Conservation (phyloP, 139 green algal genomes). For the Chlamydomonas urium region DNA sequence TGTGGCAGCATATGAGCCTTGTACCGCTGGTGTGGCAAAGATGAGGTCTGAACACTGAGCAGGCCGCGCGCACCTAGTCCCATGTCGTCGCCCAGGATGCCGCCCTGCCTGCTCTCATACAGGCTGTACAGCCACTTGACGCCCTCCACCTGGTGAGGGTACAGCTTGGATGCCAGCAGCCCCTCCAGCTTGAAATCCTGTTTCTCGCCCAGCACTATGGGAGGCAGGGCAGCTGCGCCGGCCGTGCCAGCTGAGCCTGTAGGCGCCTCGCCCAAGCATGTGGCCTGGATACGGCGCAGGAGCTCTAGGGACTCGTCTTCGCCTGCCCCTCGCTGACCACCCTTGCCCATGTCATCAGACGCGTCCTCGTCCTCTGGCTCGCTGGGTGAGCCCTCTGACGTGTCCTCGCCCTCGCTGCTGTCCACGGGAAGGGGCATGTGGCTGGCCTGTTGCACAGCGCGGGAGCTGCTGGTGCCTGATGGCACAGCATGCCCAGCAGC, state of each 20-base stretch:
- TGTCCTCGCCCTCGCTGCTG: neutral
- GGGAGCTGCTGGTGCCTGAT: too few species aligned
- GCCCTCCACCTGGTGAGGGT: constrained; percentile 49
- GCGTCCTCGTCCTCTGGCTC: too few species aligned
- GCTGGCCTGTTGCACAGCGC: too few species aligned
- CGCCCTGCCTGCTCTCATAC: constrained; percentile 46
- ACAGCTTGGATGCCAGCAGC: constrained; percentile 7
- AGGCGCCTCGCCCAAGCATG: too few species aligned
- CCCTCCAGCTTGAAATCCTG: neutral
- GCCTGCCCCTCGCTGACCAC: too few species aligned
- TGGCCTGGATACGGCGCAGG: too few species aligned
- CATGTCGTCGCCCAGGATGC: constrained; percentile 83
- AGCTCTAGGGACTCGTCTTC: too few species aligned
- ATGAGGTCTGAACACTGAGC: neutral
- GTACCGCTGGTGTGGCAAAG: too few species aligned
- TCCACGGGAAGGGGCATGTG: neutral
- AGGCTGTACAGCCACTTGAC: constrained; percentile 80
- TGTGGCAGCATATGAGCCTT: too few species aligned
- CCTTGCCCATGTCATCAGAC: too few species aligned
- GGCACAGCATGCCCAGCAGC: too few species aligned
- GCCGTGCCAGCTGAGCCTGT: too few species aligned
- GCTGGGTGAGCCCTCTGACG: neutral
- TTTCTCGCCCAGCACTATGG: constrained; percentile 12
- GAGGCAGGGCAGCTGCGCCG: neutral
- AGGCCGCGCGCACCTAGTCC: constrained; percentile 12